Evolutionary conservation across 1,284 basidiomycete genomes (phyloP), one percentile per base, ranked within the genome.

Genomic region (Heterobasidion occidentale): DNA sequence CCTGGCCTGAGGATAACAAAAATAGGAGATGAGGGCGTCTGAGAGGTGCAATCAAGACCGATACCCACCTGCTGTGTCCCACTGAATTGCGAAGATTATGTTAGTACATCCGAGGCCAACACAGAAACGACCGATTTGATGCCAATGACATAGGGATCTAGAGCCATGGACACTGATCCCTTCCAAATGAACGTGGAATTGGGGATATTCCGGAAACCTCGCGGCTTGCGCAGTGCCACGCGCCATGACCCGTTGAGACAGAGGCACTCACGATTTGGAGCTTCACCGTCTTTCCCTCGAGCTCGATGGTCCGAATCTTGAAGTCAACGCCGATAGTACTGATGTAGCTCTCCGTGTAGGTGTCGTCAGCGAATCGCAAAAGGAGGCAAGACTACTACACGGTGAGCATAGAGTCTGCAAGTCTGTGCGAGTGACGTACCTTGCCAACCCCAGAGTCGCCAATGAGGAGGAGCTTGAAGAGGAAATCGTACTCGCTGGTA

Each of bases 251-350:
- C n/a, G 51, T 36, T 42, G 38, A 14, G 17, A 27, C 33, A 11
- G 52, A 36, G 49, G 62, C 51, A 84, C 94, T 77, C 70, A 98
- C 95, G 74, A 99, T 99, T 77, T 99, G 97, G 60, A 99, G 84
- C 75, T 99, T 99, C 68, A 99, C 94, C 1, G 94, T 98, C 91
- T 98, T 99, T 63, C 96, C 96, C 73, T 99, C 97, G 56, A 99
- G 83, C 75, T 99, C 97, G 72, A 99, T 98, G 51, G 97, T 99
- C 66, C 97, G 84, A 77, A 99, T 99, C 89, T 99, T 99, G 81
- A 99, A 99, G 79, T 99, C 97, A 59, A 99, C 94, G 63, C 96
- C 96, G 74, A 99, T 99, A 35, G 96, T 99, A 62, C 90, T 94
- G 74, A 99, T 98, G 77, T 98, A 99, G 68, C 91, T 94, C 74